phyloP scores from a whole-genome alignment of 805 yeast species.

The Candida ascalaphidarum region DNA sequence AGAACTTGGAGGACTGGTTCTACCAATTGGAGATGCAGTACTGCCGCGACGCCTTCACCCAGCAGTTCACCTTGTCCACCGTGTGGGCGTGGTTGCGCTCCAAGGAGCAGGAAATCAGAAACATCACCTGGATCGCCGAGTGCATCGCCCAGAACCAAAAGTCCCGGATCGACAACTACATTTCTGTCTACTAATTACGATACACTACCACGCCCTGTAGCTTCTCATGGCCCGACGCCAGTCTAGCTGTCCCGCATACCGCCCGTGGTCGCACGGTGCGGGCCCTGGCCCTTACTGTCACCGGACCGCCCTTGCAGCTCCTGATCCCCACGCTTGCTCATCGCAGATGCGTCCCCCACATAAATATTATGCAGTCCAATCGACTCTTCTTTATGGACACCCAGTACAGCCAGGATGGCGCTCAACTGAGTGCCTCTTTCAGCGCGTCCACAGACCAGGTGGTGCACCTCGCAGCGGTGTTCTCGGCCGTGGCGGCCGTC shows the following conservation, averaged over 20 bases:
- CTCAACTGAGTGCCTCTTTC: conserved; percentile 13
- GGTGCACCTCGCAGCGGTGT: conserved; percentile 27
- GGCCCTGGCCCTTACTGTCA: too few species aligned
- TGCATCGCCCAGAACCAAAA: conserved; percentile 98
- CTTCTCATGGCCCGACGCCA: too few species aligned
- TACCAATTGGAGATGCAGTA: conserved; percentile 87
- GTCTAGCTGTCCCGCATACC: too few species aligned
- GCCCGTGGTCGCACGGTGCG: too few species aligned
- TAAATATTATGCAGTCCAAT: too few species aligned
- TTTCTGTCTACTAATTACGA: conserved; percentile 66
- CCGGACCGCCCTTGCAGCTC: too few species aligned
- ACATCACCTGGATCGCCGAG: conserved; percentile 99
- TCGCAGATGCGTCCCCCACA: too few species aligned
- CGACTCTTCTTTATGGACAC: too few species aligned
- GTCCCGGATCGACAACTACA: conserved; percentile 85
- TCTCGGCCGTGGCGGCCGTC: conserved; percentile 22
- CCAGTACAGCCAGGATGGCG: too few species aligned
- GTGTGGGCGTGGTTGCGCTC: conserved; percentile 97
- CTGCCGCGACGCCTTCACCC: conserved; percentile 90
- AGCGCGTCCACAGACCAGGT: conserved; percentile 30
- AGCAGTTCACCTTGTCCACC: conserved; percentile 84
- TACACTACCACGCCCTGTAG: too few species aligned
- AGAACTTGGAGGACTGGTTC: conserved; percentile 87
- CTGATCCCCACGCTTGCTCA: too few species aligned
- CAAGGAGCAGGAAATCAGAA: conserved; percentile 93